Conservation (phyloP, 2,329 filamentous ascomycete species). For the Cordyceps cateniannulata region DNA sequence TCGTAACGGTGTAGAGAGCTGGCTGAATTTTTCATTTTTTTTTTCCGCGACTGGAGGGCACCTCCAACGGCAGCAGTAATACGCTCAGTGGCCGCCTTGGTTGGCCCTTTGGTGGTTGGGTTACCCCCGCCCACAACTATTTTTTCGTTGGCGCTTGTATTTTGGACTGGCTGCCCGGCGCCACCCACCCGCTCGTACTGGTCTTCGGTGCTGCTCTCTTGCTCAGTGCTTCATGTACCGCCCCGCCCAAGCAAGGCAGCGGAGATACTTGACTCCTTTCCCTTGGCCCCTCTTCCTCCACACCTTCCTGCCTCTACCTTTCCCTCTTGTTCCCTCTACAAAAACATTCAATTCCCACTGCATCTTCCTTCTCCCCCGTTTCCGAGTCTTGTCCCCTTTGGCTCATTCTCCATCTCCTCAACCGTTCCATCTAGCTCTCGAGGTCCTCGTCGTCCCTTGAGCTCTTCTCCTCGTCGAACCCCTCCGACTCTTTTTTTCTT, state of each 20-base stretch:
- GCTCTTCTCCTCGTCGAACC: slow-evolving; percentile 17
- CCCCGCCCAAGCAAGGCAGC: not conserved
- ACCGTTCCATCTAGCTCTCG: slow-evolving; percentile 14
- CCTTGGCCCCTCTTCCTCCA: slow-evolving; percentile 12
- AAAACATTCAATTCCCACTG: slow-evolving; percentile 14
- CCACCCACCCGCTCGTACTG: not conserved
- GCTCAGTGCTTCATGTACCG: not conserved
- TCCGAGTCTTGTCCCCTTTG: slow-evolving; percentile 12
- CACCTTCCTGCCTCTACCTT: slow-evolving; percentile 13
- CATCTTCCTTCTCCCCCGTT: slow-evolving; percentile 7
- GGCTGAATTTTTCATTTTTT: not conserved
- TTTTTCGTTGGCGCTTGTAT: not conserved
- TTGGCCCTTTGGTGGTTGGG: not conserved
- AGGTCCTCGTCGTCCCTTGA: slow-evolving; percentile 19
- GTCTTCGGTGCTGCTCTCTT: not conserved
- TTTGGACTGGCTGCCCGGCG: not conserved
- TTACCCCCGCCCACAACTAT: slow-evolving; percentile 4
- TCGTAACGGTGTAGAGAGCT: not conserved
- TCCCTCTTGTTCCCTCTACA: slow-evolving; percentile 9
- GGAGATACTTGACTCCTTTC: slow-evolving; percentile 14
- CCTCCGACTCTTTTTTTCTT: slow-evolving; percentile 16
- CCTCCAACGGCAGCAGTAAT: not conserved
- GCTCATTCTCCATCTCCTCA: slow-evolving; percentile 14
- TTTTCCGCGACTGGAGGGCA: not conserved
- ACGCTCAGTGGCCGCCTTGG: not conserved